Evolutionary conservation across 2,329 filamentous ascomycete genomes (phyloP).

Genomic region (Diaporthe ilicicola): DNA sequence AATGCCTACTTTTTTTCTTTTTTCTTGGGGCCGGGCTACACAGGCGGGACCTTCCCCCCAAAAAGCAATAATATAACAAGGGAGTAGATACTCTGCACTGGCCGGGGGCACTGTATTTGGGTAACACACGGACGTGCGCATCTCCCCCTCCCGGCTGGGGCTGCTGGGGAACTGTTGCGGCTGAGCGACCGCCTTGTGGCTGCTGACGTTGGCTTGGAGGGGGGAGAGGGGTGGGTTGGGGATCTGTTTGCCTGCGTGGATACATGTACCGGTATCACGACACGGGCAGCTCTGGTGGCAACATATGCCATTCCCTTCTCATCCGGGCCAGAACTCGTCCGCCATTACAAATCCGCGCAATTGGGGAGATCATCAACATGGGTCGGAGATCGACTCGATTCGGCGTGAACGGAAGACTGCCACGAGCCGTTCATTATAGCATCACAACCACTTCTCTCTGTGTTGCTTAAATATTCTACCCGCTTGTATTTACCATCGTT

Average conservation of each 20-base stretch:
- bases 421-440: background rate
- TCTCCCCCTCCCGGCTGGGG: no score
- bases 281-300: background rate
- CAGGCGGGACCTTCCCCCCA: background rate
- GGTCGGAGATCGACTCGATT: background rate
- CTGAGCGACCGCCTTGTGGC: background rate
- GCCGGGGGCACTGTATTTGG: background rate
- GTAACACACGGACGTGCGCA: background rate
- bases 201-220: background rate
- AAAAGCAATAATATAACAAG: background rate
- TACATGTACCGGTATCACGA: conserved; percentile 4
- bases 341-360: background rate
- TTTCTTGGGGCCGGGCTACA: no score
- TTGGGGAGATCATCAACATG: background rate
- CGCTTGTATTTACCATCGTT: background rate
- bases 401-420: background rate
- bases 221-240: no score
- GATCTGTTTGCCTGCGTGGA: background rate
- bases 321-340: background rate
- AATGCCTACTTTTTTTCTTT: background rate
- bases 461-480: no score
- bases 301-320: background rate
- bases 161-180: background rate
- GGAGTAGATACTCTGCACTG: background rate
- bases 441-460: background rate